phyloP scores from a whole-genome alignment of 176 grass and related monocot species.

The Aegilops sharonensis region DNA sequence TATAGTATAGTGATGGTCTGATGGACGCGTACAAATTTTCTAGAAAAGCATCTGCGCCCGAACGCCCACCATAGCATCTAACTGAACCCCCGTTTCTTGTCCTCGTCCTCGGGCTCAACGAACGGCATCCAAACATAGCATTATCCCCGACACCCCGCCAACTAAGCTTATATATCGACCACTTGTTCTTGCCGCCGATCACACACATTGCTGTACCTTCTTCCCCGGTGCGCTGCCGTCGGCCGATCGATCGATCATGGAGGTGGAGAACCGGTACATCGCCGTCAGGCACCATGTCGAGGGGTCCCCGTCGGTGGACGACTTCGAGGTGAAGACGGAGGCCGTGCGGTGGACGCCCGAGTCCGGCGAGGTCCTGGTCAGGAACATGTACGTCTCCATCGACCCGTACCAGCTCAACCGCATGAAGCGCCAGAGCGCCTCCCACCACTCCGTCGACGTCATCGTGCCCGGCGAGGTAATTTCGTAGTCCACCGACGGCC shows the following conservation, averaged over 20 bases:
- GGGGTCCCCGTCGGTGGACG: conserved; percentile 40
- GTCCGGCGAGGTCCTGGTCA: conserved; percentile 43
- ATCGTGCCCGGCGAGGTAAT: conserved; percentile 46
- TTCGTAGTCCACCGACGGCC: too few relatives aligned
- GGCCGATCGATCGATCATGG: background rate
- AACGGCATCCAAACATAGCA: background rate
- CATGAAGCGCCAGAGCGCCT: conserved; percentile 49
- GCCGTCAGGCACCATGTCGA: conserved; percentile 44
- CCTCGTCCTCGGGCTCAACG: background rate
- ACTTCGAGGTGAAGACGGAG: conserved; percentile 43
- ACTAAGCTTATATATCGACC: background rate
- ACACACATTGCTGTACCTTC: background rate
- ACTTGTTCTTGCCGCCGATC: background rate
- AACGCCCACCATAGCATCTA: background rate
- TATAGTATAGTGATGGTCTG: too few relatives aligned
- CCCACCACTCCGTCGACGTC: conserved; percentile 28
- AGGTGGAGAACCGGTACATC: conserved; percentile 44
- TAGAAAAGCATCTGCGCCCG: background rate
- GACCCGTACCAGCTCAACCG: conserved; percentile 75
- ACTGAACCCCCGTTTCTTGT: background rate
- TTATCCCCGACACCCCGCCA: background rate
- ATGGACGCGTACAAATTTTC: background rate
- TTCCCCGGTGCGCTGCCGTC: background rate
- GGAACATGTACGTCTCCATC: conserved; percentile 55
- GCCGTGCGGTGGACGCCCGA: conserved; percentile 7